Conservation (phyloP, 345 rosid species). For the Euphorbia peplus region DNA sequence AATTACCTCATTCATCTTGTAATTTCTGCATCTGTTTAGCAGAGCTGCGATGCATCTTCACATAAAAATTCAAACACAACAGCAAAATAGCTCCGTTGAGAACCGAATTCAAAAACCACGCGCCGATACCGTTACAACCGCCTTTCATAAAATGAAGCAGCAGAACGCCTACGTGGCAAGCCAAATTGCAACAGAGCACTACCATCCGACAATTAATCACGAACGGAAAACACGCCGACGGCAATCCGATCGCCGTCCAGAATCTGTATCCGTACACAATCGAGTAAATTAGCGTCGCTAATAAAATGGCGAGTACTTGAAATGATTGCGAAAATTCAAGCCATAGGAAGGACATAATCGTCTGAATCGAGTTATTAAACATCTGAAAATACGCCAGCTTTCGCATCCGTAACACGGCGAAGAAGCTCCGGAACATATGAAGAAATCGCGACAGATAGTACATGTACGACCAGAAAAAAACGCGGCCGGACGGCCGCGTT, state of each 20-base stretch:
- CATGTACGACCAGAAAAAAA: conserved; percentile 91
- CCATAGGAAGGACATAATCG: conserved; percentile 75
- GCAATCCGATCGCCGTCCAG: conserved; percentile 68
- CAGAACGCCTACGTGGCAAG: conserved; percentile 77
- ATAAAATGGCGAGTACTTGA: conserved; percentile 73
- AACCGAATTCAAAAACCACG: conserved; percentile 80
- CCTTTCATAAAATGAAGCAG: conserved; percentile 71
- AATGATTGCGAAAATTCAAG: conserved; percentile 87
- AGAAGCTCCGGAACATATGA: conserved; percentile 68
- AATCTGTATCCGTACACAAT: conserved; percentile 72
- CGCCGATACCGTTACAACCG: conserved; percentile 90
- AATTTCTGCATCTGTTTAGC: neutral
- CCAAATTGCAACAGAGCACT: conserved; percentile 53
- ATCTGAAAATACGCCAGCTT: conserved; percentile 58
- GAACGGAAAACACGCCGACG: conserved; percentile 63
- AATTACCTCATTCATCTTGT: neutral
- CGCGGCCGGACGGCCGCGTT: conserved; percentile 88
- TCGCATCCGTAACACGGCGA: conserved; percentile 50
- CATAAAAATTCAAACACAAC: conserved; percentile 62
- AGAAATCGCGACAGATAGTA: conserved; percentile 79
- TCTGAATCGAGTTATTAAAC: conserved; percentile 52
- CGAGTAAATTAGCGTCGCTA: conserved; percentile 60
- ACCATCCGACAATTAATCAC: conserved; percentile 64
- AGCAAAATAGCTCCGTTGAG: conserved; percentile 60
- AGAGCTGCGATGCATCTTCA: conserved; percentile 28